Evolutionary conservation across 768 basidiomycete genomes (phyloP).

Genomic region (Tulasnella sp.): DNA sequence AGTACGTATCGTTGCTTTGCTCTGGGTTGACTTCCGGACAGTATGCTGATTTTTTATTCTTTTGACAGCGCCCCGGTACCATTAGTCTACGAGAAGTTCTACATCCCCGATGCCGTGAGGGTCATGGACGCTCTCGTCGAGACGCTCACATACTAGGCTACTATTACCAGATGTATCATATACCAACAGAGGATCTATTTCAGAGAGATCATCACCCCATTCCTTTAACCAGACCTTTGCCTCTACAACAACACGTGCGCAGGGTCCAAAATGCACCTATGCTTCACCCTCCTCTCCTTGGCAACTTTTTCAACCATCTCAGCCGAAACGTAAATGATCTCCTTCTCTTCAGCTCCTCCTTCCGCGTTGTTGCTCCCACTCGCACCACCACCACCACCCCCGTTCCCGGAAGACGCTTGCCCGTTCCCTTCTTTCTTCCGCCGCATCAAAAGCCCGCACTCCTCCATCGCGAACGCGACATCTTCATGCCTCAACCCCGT

Average conservation of each 20-base stretch:
- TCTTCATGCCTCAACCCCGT: slow-evolving; percentile 81
- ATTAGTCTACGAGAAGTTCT: slow-evolving; percentile 85
- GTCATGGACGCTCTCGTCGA: slow-evolving; percentile 78
- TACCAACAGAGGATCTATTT: background rate
- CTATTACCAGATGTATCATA: background rate
- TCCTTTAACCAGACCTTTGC: background rate
- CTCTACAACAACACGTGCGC: slow-evolving; percentile 30
- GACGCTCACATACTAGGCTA: slow-evolving; percentile 53
- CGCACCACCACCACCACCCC: background rate
- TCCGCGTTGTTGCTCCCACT: background rate
- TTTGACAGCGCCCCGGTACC: slow-evolving; percentile 63
- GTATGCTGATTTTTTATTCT: background rate
- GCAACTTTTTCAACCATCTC: slow-evolving; percentile 64
- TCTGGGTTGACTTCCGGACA: background rate
- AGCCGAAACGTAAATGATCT: slow-evolving; percentile 48
- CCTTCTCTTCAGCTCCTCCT: slow-evolving; percentile 15
- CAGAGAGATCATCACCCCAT: background rate
- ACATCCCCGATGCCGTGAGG: slow-evolving; percentile 79
- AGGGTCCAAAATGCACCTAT: slow-evolving; percentile 30
- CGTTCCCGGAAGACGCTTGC: too few relatives aligned
- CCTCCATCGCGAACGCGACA: slow-evolving; percentile 78
- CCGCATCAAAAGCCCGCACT: slow-evolving; percentile 65
- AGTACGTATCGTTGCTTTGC: slow-evolving; percentile 50
- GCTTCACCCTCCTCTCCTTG: slow-evolving; percentile 60
- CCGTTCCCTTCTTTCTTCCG: slow-evolving; percentile 28